Conservation (phyloP, 805 yeast species). For the Candida stauntonica region DNA sequence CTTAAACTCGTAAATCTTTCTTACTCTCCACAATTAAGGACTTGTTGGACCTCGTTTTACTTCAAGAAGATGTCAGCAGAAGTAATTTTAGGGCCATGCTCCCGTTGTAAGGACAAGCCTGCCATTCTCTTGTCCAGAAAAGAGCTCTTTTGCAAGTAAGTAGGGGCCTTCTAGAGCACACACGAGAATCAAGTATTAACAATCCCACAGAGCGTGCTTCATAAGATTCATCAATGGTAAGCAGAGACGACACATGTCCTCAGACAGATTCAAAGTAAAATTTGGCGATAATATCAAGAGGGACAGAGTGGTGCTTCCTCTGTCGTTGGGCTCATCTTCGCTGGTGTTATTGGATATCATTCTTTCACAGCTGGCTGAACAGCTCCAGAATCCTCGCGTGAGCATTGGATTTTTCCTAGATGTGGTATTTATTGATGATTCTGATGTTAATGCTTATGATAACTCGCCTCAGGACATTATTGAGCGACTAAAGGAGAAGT, state of each 20-base stretch:
- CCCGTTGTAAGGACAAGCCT: slow-evolving; percentile 42
- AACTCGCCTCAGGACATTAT: slow-evolving; percentile 14
- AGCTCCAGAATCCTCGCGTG: slow-evolving; percentile 55
- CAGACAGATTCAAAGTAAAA: slow-evolving; percentile 68
- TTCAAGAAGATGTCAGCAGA: too few species aligned
- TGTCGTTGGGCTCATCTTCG: slow-evolving; percentile 67
- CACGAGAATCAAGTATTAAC: too few species aligned
- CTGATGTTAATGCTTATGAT: slow-evolving; percentile 20
- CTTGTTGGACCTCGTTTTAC: too few species aligned
- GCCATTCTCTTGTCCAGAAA: slow-evolving; percentile 51
- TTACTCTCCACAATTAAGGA: too few species aligned
- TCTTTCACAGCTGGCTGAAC: slow-evolving; percentile 57
- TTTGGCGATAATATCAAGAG: slow-evolving; percentile 42
- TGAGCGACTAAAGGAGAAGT: slow-evolving; percentile 17
- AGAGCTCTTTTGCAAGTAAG: slow-evolving; percentile 54
- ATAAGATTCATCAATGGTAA: slow-evolving; percentile 69
- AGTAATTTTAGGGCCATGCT: slow-evolving; percentile 13
- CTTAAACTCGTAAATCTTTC: too few species aligned
- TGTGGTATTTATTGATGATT: slow-evolving; percentile 46
- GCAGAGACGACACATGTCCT: slow-evolving; percentile 70
- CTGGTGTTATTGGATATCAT: slow-evolving; percentile 66
- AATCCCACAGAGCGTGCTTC: slow-evolving; percentile 49
- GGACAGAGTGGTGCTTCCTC: slow-evolving; percentile 51
- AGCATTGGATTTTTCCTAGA: slow-evolving; percentile 61
- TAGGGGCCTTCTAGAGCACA: neutral